Percentiles rank a stretch among this genome's conserved stretches.
Conservation (phyloP, 208 protist species). For the Naegleria gruberi region DNA sequence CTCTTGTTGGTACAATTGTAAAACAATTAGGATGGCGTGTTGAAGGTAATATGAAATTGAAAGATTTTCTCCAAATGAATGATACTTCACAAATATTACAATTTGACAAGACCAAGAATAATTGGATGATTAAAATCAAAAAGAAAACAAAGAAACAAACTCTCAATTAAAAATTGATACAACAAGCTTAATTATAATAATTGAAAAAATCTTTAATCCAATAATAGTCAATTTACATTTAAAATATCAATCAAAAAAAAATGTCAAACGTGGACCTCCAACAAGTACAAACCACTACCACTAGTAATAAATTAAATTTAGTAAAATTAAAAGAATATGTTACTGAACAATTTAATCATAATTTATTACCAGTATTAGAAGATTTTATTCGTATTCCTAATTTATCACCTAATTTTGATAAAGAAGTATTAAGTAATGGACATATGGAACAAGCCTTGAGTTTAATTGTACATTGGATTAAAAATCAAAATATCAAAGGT, state of each 20-base stretch:
- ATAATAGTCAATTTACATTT: too few species aligned
- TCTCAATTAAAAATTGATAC: too few species aligned
- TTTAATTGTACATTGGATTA: constrained; percentile 68
- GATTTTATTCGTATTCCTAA: constrained; percentile 59
- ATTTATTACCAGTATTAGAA: neutral
- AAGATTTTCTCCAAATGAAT: neutral
- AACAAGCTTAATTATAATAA: too few species aligned
- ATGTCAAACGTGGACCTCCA: too few species aligned
- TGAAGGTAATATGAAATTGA: neutral
- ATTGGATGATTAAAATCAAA: neutral
- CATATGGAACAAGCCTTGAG: constrained; percentile 69
- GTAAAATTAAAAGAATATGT: too few species aligned
- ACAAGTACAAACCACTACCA: too few species aligned
- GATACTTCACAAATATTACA: neutral
- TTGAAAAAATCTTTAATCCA: too few species aligned
- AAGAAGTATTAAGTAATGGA: constrained; percentile 69
- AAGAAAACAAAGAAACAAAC: too few species aligned
- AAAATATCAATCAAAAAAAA: too few species aligned
- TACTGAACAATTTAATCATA: neutral
- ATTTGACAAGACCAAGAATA: neutral
- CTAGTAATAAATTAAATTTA: too few species aligned
- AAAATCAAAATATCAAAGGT: constrained; percentile 58
- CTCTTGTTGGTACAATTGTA: neutral
- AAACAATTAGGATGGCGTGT: neutral
- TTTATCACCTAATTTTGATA: constrained; percentile 79